Base-by-base conservation (phyloP, 2,329 filamentous ascomycete species). In the Colletotrichum horii region DNA sequence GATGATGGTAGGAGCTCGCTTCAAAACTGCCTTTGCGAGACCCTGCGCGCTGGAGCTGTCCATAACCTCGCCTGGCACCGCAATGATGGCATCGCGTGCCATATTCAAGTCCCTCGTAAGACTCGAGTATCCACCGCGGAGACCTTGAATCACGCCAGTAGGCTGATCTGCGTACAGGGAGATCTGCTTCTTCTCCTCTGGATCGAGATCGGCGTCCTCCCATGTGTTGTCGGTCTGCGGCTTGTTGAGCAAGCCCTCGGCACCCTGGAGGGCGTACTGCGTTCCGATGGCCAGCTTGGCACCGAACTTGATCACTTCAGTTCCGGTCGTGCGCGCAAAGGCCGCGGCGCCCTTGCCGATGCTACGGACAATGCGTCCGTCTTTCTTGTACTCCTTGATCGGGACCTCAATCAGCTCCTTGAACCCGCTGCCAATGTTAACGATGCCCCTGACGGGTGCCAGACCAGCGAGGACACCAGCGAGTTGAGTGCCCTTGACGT, bases 151-250 rank as follows among this genome's bases (percentile, higher is more conserved):
- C 4, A 99, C 94, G 2, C 95, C 95, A 3, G 97, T 91, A 1
- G 97, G 97, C 82, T 98, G 97, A 79, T 98, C 95, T 0, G 97
- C 97, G 81, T 99, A 99, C 3, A 96, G 91, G 12, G 95, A 97
- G 77, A 98, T 95, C 77, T 94, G 94, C 79, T 95, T 95, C 76
- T 89, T 91, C 77, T 94, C 92, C 71, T 95, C 93, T 19, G 93
- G 89, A 48, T 94, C 93, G 1, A 89, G 84, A 9, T 91, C 90
- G 3, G 91, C 91, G 2, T 92, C 91, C 12, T 93, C 93, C 84
- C 87, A 90, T 16, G 84, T 84, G 32, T 84, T 84, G 24, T 82
- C 83, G 19, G 80, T 79, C 48, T 83, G 81, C 14, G 83, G 84
- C 65, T 85, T 84, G 19, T 85, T 88, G 52, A 98, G 89, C 77